These are phyloP conservation scores for Eucalyptus albens DNA, from an alignment of 345 rosid species.

Conservation along the genomic window DNA sequence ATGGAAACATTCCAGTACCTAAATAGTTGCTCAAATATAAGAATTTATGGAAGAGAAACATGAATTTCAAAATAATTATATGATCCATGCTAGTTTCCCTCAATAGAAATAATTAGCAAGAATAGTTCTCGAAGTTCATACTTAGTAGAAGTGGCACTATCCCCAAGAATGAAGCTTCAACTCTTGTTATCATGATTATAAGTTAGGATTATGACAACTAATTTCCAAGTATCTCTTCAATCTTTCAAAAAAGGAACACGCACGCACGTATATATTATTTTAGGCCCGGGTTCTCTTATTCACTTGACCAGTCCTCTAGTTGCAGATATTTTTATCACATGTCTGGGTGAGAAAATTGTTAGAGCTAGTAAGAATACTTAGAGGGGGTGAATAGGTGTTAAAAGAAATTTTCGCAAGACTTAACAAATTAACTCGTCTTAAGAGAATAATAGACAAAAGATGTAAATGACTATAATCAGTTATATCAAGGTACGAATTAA, in stretches of 20 bases:
- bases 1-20: neutral
- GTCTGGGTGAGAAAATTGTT: neutral
- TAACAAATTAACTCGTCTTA: no score
- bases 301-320: neutral
- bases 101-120: neutral
- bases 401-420: no score
- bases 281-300: neutral
- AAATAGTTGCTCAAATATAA: neutral
- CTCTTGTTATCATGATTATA: neutral
- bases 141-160: neutral
- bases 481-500: no score
- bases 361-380: no score
- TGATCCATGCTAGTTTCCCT: neutral
- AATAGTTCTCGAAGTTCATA: neutral
- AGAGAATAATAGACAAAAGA: no score
- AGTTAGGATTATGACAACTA: neutral
- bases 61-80: neutral
- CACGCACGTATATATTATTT: neutral
- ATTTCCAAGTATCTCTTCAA: neutral
- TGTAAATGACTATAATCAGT: no score
- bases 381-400: no score
- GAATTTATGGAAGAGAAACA: neutral
- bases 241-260: neutral
- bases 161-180: neutral
- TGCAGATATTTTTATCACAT: neutral